phyloP scores from a whole-genome alignment of 2,329 filamentous ascomycete species.

The Leptodontidium sp. region DNA sequence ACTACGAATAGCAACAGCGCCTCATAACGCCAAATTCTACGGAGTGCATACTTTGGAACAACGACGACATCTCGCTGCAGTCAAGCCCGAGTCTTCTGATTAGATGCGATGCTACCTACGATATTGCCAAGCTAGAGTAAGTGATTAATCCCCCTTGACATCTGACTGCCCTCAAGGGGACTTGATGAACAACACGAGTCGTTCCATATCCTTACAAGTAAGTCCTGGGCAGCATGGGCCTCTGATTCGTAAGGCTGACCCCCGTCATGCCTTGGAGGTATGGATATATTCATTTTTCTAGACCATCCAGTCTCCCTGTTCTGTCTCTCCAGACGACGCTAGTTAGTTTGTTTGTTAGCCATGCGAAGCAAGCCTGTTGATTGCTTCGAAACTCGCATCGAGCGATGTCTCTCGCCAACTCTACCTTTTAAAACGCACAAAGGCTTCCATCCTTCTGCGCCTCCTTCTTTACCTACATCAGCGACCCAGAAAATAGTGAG shows the following conservation, averaged over 20 bases:
- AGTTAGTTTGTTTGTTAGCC: background rate
- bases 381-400: background rate
- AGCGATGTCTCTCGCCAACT: background rate
- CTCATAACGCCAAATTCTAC: background rate
- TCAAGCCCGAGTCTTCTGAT: slow-evolving; percentile 12
- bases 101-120: background rate
- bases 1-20: slow-evolving; percentile 11
- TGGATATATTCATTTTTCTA: no score
- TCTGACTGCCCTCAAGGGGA: background rate
- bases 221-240: background rate
- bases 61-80: background rate
- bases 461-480: slow-evolving; percentile 11
- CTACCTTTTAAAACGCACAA: background rate
- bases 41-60: background rate
- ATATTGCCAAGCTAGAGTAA: no score
- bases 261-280: background rate
- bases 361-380: background rate
- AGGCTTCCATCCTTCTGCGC: slow-evolving; percentile 3
- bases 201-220: background rate
- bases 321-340: background rate
- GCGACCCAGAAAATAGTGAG: slow-evolving; percentile 11
- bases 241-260: slow-evolving; percentile 31
- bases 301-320: background rate
- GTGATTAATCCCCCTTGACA: background rate
- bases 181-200: background rate